Percentiles rank a stretch among this genome's conserved stretches.
phyloP scores from a whole-genome alignment of 768 basidiomycete genomes.

The Tulasnella sp. region DNA sequence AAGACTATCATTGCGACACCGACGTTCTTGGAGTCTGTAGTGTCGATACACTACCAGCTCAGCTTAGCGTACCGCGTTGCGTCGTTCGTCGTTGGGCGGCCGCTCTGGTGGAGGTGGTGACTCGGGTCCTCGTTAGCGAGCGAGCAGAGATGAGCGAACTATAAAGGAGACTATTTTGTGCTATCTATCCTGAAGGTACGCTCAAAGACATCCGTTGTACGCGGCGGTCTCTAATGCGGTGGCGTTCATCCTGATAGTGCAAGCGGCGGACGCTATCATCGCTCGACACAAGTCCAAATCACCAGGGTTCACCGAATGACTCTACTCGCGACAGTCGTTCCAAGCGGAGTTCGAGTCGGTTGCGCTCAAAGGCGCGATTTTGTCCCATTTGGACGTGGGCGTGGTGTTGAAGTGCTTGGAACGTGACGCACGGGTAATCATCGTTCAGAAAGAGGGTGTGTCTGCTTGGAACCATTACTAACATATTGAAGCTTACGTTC shows the following conservation, averaged over 20 bases:
- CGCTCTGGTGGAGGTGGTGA: too few species aligned
- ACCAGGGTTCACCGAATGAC: too few species aligned
- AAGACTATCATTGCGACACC: conserved; percentile 47
- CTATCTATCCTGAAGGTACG: conserved; percentile 55
- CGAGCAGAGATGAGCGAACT: too few species aligned
- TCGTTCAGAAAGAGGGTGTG: conserved; percentile 61
- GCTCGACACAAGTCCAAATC: conserved; percentile 46
- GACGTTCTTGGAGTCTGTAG: conserved; percentile 53
- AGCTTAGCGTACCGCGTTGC: conserved; percentile 70
- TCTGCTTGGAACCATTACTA: neutral
- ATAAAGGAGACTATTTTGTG: conserved; percentile 72
- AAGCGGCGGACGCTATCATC: conserved; percentile 57
- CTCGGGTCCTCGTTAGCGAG: too few species aligned
- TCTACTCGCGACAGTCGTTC: too few species aligned
- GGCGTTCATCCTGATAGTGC: conserved; percentile 29
- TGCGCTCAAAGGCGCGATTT: too few species aligned
- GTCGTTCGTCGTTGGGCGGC: too few species aligned
- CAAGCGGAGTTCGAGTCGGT: too few species aligned
- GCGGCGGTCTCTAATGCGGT: too few species aligned
- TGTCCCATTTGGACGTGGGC: too few species aligned
- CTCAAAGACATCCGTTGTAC: too few species aligned
- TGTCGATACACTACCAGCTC: conserved; percentile 64
- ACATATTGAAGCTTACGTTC: neutral
- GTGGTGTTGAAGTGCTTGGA: too few species aligned
- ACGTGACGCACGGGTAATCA: conserved; percentile 61